Percentiles rank a stretch among this genome's conserved stretches.
Conservation (phyloP, 139 green algal genomes). For the Volvox reticuliferus region DNA sequence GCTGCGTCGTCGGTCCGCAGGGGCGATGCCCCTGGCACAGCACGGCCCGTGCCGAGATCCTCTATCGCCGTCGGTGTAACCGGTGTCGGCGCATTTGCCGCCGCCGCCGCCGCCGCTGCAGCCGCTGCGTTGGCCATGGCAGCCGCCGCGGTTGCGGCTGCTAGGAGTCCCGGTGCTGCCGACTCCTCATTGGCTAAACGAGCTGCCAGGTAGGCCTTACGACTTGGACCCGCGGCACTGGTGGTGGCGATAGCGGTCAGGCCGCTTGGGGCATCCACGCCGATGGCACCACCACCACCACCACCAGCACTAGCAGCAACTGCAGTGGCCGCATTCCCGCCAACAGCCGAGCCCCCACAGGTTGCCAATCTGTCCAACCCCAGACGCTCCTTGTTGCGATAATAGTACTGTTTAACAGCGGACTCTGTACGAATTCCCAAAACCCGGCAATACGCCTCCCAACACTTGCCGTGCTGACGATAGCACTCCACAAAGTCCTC, state of each 20-base stretch:
- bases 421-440: conserved; percentile 63
- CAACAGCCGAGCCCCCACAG: background rate
- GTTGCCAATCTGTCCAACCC: conserved; percentile 55
- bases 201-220: conserved; percentile 4
- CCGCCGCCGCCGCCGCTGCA: background rate
- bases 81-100: background rate
- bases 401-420: conserved; percentile 71
- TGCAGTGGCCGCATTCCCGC: background rate
- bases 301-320: background rate
- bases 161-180: background rate
- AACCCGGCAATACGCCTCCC: conserved; percentile 57
- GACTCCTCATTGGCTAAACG: background rate
- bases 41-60: background rate
- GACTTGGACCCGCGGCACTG: background rate
- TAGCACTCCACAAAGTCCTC: conserved; percentile 73
- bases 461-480: conserved; percentile 66
- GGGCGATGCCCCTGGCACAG: background rate
- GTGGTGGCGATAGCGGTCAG: background rate
- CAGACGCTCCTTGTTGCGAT: conserved; percentile 68
- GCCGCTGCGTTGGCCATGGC: background rate
- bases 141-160: background rate
- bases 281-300: background rate
- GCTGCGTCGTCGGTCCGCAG: background rate
- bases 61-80: background rate
- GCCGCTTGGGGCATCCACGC: background rate